Evolutionary conservation across 306 rosid species (phyloP), one percentile per base, ranked within the genome.

Genomic region (Castanea mollissima): DNA sequence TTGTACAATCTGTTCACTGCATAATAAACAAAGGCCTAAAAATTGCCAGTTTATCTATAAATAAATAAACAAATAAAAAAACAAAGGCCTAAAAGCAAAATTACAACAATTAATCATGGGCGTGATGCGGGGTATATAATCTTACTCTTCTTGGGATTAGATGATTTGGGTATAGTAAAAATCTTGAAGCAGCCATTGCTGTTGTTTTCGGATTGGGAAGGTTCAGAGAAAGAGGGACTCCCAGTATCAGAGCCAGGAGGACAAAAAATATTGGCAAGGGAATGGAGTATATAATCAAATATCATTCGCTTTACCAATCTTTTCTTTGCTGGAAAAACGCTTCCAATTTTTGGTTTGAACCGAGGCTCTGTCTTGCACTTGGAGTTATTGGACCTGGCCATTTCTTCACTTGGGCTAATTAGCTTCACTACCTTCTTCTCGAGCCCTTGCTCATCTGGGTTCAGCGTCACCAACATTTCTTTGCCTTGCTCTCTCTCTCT

Each of bases 361-460:
- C 32, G 15, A 4, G 69, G 35, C 56, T 59, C 55, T 74, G 25
- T 29, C 23, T 67, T 9, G 51, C 51, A 32, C 15, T 32, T 12
- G 58, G 12, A 38, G 46, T 38, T 38, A 38, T 38, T 19, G 51
- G 71, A 32, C 15, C 57, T 2, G 58, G 12, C 74, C n/a, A 10
- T 18, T 64, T 25, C 69, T 19, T 74, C 80, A 21, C 6, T 19
- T 59, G 78, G 57, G 41, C 21, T 38, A 38, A 2, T 21, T 6
- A 23, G 18, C 58, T 74, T 72, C 31, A 34, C 25, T 9, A 34
- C 27, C 72, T 19, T 14, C 71, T 74, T 56, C 7, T 73, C 69
- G 1, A 41, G 72, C 10, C 64, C 76, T 73, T 80, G n/a, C 25
- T 71, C 67, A 23, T 76, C 77, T 14, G 79, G 70, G 21, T 73